phyloP scores from a whole-genome alignment of 768 basidiomycete genomes.

The Termitomyces sp. region DNA sequence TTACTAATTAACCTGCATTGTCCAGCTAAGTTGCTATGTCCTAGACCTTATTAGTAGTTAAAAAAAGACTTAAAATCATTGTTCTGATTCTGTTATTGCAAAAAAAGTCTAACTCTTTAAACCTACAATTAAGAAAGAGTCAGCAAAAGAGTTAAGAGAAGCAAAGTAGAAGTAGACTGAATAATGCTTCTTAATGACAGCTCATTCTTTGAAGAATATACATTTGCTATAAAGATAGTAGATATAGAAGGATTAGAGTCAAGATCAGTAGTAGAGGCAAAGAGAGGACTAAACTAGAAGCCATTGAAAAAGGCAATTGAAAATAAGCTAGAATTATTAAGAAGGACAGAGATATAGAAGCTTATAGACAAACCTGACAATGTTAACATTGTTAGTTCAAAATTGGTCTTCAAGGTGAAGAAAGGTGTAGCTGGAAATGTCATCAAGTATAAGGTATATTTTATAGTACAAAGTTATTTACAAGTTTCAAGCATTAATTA shows the following conservation, averaged over 20 bases:
- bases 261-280: neutral
- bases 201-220: constrained; percentile 9
- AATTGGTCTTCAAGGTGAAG: no score
- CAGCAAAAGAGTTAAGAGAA: neutral
- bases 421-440: no score
- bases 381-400: no score
- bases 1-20: neutral
- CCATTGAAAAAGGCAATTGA: no score
- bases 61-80: neutral
- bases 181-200: neutral
- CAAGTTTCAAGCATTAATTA: no score
- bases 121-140: neutral
- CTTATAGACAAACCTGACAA: no score
- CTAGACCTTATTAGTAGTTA: neutral
- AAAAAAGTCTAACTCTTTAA: neutral
- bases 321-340: no score
- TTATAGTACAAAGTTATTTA: no score
- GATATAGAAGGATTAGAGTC: neutral
- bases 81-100: neutral
- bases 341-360: no score
- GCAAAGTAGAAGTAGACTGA: neutral
- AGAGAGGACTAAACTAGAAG: neutral
- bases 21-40: neutral
- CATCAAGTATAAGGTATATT: no score
- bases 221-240: neutral